Base-by-base conservation (phyloP, 208 protist species). In the Acanthamoeba castellanii region DNA sequence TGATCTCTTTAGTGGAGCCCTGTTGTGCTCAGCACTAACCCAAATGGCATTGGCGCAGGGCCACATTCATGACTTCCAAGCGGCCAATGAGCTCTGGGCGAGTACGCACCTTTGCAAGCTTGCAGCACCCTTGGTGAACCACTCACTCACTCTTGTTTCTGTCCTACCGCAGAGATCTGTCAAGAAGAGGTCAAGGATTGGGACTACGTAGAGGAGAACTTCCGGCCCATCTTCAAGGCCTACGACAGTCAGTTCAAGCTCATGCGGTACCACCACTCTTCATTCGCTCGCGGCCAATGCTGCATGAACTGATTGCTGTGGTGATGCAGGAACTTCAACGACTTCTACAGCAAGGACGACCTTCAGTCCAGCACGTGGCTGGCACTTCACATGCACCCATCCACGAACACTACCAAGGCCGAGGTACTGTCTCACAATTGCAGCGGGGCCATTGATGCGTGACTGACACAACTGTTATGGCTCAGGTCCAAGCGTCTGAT, bases 281-380 rank as follows among this genome's bases (percentile, higher is more conserved):
- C 52, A 5, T 57, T 2, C 52, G 13, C 2, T 14, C 52, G 42
- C 42, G 42, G 42, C 3, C 42, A 3, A 11, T 47, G 42, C 3
- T 9, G 42, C 42, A 47, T 47, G 42, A 9, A 47, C 42, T 47
- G 42, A 47, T 47, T 6, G 42, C 42, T 47, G 42, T 47, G 42
- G 42, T 9, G 3, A 47, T 47, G 42, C 42, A 57, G 52, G 18
- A 70, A 47, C 32, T 92, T 32, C 57, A 64, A 92, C 14, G 85
- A 92, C 45, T 92, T 92, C 57, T 92, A 74, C 57, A 92, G 85
- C 57, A 66, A 92, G 32, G 85, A 92, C 32, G 85, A 92, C 59
- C 61, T 92, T 8, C 85, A 72, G 22, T 66, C 85, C 47, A 72
- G 14, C 34, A 72, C 85, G 22, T 92, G 85, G 85, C 34, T 92